Evolutionary conservation across 495 filamentous ascomycete species (phyloP), one percentile per base, ranked within the genome.

Genomic region (Penicillium maclennaniae): DNA sequence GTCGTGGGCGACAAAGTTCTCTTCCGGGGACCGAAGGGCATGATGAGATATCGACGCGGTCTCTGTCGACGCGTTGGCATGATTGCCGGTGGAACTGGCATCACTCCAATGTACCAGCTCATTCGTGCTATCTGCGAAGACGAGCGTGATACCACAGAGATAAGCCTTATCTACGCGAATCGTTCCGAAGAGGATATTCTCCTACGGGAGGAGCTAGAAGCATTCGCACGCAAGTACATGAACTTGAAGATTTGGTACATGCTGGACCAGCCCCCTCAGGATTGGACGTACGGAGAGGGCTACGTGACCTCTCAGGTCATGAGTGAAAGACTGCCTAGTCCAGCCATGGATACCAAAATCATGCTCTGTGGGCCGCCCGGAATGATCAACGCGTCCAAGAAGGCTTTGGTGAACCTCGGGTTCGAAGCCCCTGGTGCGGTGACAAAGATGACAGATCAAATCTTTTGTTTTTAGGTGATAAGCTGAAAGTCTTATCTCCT

Each of bases 41-140:
- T 68, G 9, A 74, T 75, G 69, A 59, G 62, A 16, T 76, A 78
- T 42, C 52, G 45, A 10, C 67, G 59, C 26, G 68, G 57, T 26
- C 50, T 63, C 17, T 60, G 58, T 43, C 60, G 64, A 39, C 49
- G 58, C 15, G 63, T 82, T 38, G 70, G 75, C 3, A 71, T 79
- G 61, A 55, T 79, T n/a, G 77, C 74, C 6, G 56, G 56, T 12
- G 56, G 56, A 20, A 54, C 56, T 23, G 79, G 78, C 6, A 79
- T 82, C 31, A 81, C 79, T 19, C 79, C 79, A 12, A 78, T 79
- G 70, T 81, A 68, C 60, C 74, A 74, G 56, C 60, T 80, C 19
- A 71, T 79, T 46, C 70, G 70, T 12, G 71, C 70, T 38, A 79
- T 81, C 31, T 73, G 73, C 55, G 68, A 77, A 50, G 67, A 77